These are phyloP conservation scores for Fusarium ramigenum DNA, from an alignment of 2,329 filamentous ascomycete species.

Conservation along the genomic window DNA sequence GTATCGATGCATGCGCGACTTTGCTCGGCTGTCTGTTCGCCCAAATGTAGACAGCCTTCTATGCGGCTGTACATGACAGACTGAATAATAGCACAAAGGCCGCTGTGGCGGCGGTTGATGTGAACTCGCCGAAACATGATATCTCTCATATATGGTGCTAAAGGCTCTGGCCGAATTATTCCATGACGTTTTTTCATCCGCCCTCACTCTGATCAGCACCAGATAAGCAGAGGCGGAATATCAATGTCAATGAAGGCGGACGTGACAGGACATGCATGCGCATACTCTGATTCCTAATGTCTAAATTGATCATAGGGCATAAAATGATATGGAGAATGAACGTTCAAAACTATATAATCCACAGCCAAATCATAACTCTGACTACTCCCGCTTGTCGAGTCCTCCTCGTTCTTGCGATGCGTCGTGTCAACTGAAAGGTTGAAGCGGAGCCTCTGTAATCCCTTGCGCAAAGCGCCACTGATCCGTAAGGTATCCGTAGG, in stretches of 20 bases:
- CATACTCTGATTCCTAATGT: not conserved
- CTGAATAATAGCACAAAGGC: not conserved
- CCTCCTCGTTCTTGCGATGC: constrained; percentile 6
- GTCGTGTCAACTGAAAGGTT: constrained; percentile 26
- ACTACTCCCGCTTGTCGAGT: constrained; percentile 6
- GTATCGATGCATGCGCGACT: constrained; percentile 30
- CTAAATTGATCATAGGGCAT: not conserved
- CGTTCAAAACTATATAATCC: not conserved
- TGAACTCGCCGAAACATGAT: not conserved
- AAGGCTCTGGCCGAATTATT: not conserved
- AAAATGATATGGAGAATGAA: not conserved
- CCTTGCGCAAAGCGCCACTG: constrained; percentile 43
- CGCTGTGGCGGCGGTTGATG: not conserved
- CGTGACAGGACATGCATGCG: not conserved
- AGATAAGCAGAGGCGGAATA: constrained; percentile 1
- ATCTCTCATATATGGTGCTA: not conserved
- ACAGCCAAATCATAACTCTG: not conserved
- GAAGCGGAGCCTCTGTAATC: constrained; percentile 36
- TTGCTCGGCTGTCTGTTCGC: constrained; percentile 12
- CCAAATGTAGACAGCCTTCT: not conserved
- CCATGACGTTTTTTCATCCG: constrained; percentile 3
- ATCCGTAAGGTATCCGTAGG: constrained; percentile 12
- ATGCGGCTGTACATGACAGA: not conserved
- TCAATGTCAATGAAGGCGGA: not conserved
- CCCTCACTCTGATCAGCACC: constrained; percentile 6